A percentile compares a stretch with the other conserved stretches of the same genome.
These are phyloP conservation scores for Salvia hispanica DNA, from an alignment of 257 asterid genomes.

Conservation along the genomic window DNA sequence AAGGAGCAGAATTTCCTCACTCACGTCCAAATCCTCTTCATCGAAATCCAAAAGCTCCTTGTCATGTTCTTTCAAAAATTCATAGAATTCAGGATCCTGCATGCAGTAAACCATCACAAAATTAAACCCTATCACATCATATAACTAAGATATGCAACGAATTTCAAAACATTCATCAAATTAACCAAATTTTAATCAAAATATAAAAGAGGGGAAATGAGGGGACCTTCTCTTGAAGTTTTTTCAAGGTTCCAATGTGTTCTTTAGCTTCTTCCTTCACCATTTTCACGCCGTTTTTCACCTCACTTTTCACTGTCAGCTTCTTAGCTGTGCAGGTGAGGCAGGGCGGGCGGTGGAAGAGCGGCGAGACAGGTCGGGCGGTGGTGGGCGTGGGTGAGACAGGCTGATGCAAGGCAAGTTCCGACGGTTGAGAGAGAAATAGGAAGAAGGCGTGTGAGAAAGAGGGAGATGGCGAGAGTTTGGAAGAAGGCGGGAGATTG, in stretches of 20 bases:
- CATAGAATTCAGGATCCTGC: conserved; percentile 92
- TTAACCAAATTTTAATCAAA: not conserved
- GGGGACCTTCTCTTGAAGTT: conserved; percentile 68
- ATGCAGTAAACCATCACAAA: not conserved
- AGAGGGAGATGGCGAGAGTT: no score
- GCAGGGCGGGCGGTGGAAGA: no score
- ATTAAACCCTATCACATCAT: conserved; percentile 1
- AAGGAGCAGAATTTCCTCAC: conserved; percentile 28
- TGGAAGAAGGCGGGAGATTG: no score
- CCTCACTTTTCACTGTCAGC: conserved; percentile 28
- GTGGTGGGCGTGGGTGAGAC: no score
- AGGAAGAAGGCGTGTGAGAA: no score
- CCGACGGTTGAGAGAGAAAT: no score
- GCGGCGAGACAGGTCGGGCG: no score
- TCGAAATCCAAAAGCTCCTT: conserved; percentile 81
- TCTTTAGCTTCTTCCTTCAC: conserved; percentile 58
- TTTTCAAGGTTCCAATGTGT: conserved; percentile 52
- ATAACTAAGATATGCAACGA: not conserved
- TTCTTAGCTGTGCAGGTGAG: conserved; percentile 28
- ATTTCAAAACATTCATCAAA: not conserved
- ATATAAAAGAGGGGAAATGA: not conserved
- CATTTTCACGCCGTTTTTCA: conserved; percentile 29
- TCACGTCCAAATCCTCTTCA: conserved; percentile 72
- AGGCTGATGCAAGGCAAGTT: no score
- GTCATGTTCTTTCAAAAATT: conserved; percentile 82